Conservation (phyloP, 2,329 filamentous ascomycete species). For the Pseudonectria buxi region DNA sequence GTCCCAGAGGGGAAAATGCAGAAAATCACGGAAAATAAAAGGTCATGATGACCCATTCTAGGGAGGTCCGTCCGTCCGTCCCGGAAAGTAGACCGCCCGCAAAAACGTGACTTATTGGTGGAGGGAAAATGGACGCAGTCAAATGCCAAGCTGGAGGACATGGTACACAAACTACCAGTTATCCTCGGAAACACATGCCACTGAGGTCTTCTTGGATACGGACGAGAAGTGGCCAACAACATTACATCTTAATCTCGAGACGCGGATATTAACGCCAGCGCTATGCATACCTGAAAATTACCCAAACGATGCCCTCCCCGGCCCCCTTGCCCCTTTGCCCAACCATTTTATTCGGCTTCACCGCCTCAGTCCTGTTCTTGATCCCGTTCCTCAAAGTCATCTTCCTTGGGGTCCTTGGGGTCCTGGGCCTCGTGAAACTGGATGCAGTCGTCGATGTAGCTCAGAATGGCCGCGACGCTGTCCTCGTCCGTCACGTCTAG, state of each 20-base stretch:
- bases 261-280: slow-evolving; percentile 21
- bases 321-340: slow-evolving; percentile 5
- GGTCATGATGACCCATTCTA: too few species aligned
- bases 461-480: slow-evolving; percentile 75
- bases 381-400: slow-evolving; percentile 35
- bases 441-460: slow-evolving; percentile 90
- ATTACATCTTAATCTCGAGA: slow-evolving; percentile 12
- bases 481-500: slow-evolving; percentile 88
- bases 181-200: too few species aligned
- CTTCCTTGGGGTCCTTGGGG: slow-evolving; percentile 70
- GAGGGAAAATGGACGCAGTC: too few species aligned
- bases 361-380: slow-evolving; percentile 22
- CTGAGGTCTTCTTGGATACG: not conserved
- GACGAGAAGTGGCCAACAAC: slow-evolving; percentile 1
- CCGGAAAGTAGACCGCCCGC: too few species aligned
- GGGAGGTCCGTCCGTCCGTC: too few species aligned
- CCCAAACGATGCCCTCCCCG: slow-evolving; percentile 8
- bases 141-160: too few species aligned
- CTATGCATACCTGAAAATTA: slow-evolving; percentile 22
- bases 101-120: not conserved
- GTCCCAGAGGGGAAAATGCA: too few species aligned
- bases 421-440: slow-evolving; percentile 93
- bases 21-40: not conserved
- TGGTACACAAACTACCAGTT: too few species aligned
- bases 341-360: slow-evolving; percentile 8